Evolutionary conservation across 192 early-diverging fungal genomes (phyloP), one percentile per base, ranked within the genome.

Genomic region (Powellomyces hirtus): DNA sequence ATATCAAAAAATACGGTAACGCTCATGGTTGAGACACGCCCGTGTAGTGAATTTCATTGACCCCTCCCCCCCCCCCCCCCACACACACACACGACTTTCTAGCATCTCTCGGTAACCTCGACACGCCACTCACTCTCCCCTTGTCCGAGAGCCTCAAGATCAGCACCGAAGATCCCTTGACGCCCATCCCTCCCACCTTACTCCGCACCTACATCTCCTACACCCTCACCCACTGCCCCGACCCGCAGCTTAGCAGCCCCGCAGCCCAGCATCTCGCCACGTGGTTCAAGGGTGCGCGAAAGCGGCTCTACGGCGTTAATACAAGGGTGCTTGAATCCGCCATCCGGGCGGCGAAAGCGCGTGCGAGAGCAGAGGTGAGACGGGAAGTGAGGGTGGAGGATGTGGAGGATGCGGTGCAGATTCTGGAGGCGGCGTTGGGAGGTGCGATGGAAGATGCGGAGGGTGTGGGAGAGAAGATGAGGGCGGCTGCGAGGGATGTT

Each of bases 151-250:
- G 80, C 8, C 64, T 91, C 29, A 79, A 77, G 20, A 71, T 83
- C 0, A 81, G 82, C 26, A 79, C 84, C 49, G 63, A 80, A 20
- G 71, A 82, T 7, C 63, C 78, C 29, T n/a, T 92, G 20, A 85
- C 87, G 29, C 71, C 84, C 0, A 78, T 94, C 38, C 89, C 91
- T 1, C 71, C 80, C 20, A 62, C 76, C 3, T 75, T 94, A 29
- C 55, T 94, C 36, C 85, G 91, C 60, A 91, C 92, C 66, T 94
- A 91, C 67, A 88, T 94, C 35, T 89, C 92, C 0, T 94, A 94
- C 65, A 89, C 91, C n/a, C 40, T 13, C n/a, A n/a, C n/a, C 10
- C 40, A 42, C 11, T 42, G n/a, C 40, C 11, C n/a, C 40, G 11
- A 42, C 40, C 40, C 40, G 10, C 40, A 42, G 40, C 40, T 42